Conservation (phyloP, 2,329 filamentous ascomycete genomes). For the Dactylonectria estremocensis region DNA sequence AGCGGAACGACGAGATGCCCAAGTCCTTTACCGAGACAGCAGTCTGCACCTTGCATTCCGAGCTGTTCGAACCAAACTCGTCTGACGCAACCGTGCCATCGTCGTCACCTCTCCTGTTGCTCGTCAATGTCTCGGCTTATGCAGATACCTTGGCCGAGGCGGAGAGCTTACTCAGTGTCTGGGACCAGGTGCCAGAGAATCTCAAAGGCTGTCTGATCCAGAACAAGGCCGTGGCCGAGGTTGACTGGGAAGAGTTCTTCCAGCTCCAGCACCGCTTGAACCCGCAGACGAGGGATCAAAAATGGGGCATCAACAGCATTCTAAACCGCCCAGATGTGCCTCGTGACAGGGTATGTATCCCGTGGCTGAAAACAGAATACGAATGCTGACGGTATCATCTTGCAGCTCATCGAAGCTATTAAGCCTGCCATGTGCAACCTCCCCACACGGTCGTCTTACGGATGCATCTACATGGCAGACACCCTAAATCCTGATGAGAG, state of each 20-base stretch:
- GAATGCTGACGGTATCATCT: not conserved
- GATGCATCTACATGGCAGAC: slow-evolving; percentile 15
- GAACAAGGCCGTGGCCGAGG: not conserved
- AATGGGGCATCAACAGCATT: slow-evolving; percentile 17
- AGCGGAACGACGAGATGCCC: slow-evolving; percentile 7
- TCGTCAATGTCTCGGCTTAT: slow-evolving; percentile 12
- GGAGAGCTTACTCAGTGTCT: not conserved
- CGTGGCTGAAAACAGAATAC: not conserved
- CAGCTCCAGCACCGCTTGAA: slow-evolving; percentile 6
- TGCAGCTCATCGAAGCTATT: not conserved
- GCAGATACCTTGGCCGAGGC: slow-evolving; percentile 5
- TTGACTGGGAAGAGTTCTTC: slow-evolving; percentile 14
- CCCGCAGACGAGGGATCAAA: slow-evolving; percentile 9
- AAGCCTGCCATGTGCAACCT: slow-evolving; percentile 10
- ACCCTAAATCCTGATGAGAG: slow-evolving; percentile 4
- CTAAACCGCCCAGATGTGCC: slow-evolving; percentile 7
- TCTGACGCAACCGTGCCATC: not conserved
- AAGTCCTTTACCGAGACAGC: slow-evolving; percentile 7
- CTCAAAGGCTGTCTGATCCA: slow-evolving; percentile 1
- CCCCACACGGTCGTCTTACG: slow-evolving; percentile 11
- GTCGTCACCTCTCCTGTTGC: not conserved
- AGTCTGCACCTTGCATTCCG: slow-evolving; percentile 5
- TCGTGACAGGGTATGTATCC: not conserved
- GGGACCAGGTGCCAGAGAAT: slow-evolving; percentile 13
- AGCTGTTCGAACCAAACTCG: not conserved